Percentiles rank a stretch among this genome's conserved stretches.
Conservation (phyloP, 331 rosid genomes). For the Telfairia occidentalis region DNA sequence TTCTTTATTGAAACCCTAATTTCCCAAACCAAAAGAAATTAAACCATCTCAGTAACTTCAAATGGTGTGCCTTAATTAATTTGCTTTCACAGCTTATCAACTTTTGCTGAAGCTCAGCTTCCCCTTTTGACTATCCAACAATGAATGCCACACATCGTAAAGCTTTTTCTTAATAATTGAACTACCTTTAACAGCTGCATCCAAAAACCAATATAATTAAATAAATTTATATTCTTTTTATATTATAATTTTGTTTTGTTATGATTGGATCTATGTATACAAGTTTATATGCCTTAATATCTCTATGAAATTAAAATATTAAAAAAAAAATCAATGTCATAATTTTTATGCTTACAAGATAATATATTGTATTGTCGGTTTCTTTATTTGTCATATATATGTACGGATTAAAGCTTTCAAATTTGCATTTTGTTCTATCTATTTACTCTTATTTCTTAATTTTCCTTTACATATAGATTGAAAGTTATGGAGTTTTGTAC, state of each 20-base stretch:
- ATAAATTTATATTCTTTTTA: not conserved
- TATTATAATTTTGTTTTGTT: not conserved
- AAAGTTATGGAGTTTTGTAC: not conserved
- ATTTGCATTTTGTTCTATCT: not conserved
- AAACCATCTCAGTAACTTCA: not conserved
- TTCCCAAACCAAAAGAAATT: not conserved
- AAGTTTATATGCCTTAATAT: not conserved
- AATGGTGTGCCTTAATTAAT: no score
- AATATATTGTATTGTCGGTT: not conserved
- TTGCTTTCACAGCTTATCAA: not conserved
- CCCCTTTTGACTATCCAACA: constrained; percentile 9
- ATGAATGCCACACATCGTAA: not conserved
- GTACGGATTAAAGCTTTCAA: not conserved
- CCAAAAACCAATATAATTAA: not conserved
- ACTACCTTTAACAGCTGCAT: constrained; percentile 7
- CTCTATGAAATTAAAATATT: not conserved
- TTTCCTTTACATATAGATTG: not conserved
- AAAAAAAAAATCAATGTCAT: not conserved
- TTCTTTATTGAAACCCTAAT: not conserved
- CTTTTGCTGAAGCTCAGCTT: not conserved
- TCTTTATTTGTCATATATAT: not conserved
- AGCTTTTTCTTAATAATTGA: not conserved
- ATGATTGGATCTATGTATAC: not conserved
- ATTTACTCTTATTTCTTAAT: not conserved
- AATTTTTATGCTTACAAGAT: not conserved